Evolutionary conservation across 768 basidiomycete species (phyloP).

Genomic region (Agaricus sinodeliciosus): DNA sequence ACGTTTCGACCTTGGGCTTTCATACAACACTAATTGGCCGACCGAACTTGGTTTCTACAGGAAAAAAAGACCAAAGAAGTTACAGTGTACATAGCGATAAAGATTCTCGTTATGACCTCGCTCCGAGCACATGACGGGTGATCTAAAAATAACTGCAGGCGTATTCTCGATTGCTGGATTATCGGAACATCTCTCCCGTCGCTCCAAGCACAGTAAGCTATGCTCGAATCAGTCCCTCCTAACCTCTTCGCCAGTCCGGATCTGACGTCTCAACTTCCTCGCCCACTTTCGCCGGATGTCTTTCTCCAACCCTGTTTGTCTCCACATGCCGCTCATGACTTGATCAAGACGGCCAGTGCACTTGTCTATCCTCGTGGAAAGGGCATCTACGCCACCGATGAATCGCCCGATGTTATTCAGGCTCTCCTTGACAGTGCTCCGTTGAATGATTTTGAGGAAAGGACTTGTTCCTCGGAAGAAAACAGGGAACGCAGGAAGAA

Average conservation of each 20-base stretch:
- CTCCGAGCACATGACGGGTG: not conserved
- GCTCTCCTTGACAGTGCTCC: conserved; percentile 30
- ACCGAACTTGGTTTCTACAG: too few relatives aligned
- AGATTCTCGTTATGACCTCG: too few relatives aligned
- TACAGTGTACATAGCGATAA: too few relatives aligned
- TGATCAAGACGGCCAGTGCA: conserved; percentile 37
- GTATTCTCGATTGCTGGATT: not conserved
- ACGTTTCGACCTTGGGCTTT: too few relatives aligned
- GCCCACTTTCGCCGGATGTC: conserved; percentile 15
- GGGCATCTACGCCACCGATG: conserved; percentile 50
- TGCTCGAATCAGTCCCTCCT: conserved; percentile 17
- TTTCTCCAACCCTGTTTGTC: conserved; percentile 35
- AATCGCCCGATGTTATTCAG: conserved; percentile 37
- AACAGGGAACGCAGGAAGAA: conserved; percentile 30
- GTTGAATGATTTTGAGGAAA: conserved; percentile 19
- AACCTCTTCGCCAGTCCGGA: conserved; percentile 24
- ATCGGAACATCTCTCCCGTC: not conserved
- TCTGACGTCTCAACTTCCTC: conserved; percentile 16
- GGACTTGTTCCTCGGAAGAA: conserved; percentile 26
- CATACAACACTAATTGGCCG: too few relatives aligned
- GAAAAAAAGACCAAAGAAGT: too few relatives aligned
- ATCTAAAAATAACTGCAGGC: not conserved
- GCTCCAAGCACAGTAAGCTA: not conserved
- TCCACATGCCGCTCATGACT: conserved; percentile 30
- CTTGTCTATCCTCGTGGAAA: conserved; percentile 42